Percentiles rank a stretch among this genome's conserved stretches.
Conservation (phyloP, 2,329 filamentous ascomycete genomes). For the Alternaria conjuncta region DNA sequence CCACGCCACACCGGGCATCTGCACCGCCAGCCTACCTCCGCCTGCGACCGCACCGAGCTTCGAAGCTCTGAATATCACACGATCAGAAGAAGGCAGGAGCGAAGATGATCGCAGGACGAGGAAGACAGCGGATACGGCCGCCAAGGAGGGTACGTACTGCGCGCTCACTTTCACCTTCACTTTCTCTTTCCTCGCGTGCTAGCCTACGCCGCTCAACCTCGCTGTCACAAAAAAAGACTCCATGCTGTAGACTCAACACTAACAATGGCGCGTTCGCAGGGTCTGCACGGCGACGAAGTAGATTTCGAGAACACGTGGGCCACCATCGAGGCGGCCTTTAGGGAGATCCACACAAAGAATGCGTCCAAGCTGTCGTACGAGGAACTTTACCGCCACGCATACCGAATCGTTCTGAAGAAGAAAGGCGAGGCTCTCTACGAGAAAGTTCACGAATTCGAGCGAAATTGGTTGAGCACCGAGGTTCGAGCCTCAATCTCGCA, state of each 20-base stretch:
- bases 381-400: slow-evolving; percentile 90
- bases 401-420: slow-evolving; percentile 91
- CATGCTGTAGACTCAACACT: slow-evolving; percentile 7
- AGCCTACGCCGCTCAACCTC: background rate
- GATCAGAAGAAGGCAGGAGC: background rate
- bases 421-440: slow-evolving; percentile 83
- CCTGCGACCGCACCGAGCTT: background rate
- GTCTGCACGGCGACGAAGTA: slow-evolving; percentile 65
- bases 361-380: slow-evolving; percentile 92
- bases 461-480: slow-evolving; percentile 76
- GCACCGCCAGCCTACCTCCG: background rate
- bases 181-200: background rate
- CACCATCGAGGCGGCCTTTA: slow-evolving; percentile 75
- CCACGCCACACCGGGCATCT: background rate
- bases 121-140: slow-evolving; percentile 69
- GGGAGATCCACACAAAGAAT: slow-evolving; percentile 90
- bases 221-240: background rate
- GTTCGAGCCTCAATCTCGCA: slow-evolving; percentile 74
- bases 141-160: slow-evolving; percentile 68
- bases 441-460: slow-evolving; percentile 79
- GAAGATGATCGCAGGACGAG: slow-evolving; percentile 61
- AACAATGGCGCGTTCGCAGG: slow-evolving; percentile 51
- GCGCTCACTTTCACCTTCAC: slow-evolving; percentile 8
- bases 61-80: background rate
- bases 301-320: slow-evolving; percentile 90